A percentile compares a stretch with the other conserved stretches of the same genome.
phyloP scores from a whole-genome alignment of 2,329 filamentous ascomycete genomes.

The Ophidiomyces ophidiicola region DNA sequence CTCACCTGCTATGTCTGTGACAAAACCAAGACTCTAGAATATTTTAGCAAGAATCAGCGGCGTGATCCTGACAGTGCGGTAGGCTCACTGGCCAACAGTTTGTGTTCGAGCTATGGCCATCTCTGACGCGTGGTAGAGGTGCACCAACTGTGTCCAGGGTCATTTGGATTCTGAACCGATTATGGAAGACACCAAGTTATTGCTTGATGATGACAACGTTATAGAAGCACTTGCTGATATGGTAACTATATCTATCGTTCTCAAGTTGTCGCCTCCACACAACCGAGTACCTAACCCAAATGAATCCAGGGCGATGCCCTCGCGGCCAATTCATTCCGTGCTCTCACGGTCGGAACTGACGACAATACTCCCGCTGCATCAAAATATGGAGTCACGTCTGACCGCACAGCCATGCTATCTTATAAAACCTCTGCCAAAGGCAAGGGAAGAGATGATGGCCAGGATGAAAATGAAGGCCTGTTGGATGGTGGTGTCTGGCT shows the following conservation, averaged over 20 bases:
- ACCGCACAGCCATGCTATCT: slow-evolving; percentile 6
- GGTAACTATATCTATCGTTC: not conserved
- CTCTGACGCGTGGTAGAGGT: slow-evolving; percentile 27
- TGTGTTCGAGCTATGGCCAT: not conserved
- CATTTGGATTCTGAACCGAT: slow-evolving; percentile 25
- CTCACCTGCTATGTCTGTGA: slow-evolving; percentile 39
- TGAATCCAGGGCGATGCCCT: slow-evolving; percentile 8
- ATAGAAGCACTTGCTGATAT: slow-evolving; percentile 2
- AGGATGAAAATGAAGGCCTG: slow-evolving; percentile 16
- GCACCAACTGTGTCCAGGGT: slow-evolving; percentile 29
- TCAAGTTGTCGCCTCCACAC: not conserved
- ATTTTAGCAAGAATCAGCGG: slow-evolving; percentile 41
- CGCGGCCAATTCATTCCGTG: slow-evolving; percentile 1
- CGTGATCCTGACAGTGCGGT: slow-evolving; percentile 36
- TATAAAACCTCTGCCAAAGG: not conserved
- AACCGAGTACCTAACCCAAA: not conserved
- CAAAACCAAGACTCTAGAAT: slow-evolving; percentile 35
- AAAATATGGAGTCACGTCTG: not conserved
- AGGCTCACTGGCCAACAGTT: slow-evolving; percentile 18
- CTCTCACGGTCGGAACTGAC: slow-evolving; percentile 4
- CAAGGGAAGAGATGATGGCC: slow-evolving; percentile 2
- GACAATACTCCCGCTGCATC: not conserved
- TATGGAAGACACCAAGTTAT: slow-evolving; percentile 22
- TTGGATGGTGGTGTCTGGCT: slow-evolving; percentile 17
- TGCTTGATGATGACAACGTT: slow-evolving; percentile 15